These are phyloP conservation scores for Pyrenophora teres DNA, from an alignment of 2,329 filamentous ascomycete species.

Conservation along the genomic window DNA sequence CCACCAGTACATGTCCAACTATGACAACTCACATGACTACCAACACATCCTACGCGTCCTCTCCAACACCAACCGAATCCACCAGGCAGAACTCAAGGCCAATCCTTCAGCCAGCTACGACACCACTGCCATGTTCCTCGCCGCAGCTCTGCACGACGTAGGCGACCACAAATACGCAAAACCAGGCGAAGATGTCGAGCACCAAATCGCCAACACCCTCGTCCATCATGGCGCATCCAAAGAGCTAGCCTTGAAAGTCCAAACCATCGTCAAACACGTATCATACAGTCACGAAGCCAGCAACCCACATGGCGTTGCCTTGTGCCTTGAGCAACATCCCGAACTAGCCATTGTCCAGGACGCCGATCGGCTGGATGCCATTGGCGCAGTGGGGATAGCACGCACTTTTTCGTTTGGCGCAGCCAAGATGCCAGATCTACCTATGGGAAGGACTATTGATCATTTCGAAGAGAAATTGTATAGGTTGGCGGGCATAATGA, in stretches of 20 bases:
- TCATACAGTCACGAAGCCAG: slow-evolving; percentile 76
- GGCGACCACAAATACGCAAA: slow-evolving; percentile 80
- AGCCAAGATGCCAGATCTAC: slow-evolving; percentile 31
- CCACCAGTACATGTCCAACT: slow-evolving; percentile 45
- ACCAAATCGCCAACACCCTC: slow-evolving; percentile 62
- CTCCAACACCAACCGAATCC: slow-evolving; percentile 70
- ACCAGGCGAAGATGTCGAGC: slow-evolving; percentile 59
- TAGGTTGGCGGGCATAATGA: slow-evolving; percentile 44
- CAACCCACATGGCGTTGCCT: slow-evolving; percentile 64
- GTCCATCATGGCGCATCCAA: slow-evolving; percentile 60
- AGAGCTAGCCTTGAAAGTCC: slow-evolving; percentile 67
- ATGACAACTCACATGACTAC: slow-evolving; percentile 86
- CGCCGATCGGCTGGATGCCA: slow-evolving; percentile 87
- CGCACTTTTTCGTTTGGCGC: slow-evolving; percentile 78
- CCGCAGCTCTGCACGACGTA: slow-evolving; percentile 74
- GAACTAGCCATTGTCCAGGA: slow-evolving; percentile 88
- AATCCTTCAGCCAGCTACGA: slow-evolving; percentile 51
- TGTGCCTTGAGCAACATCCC: slow-evolving; percentile 67
- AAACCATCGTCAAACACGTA: slow-evolving; percentile 74
- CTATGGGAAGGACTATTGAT: slow-evolving; percentile 37
- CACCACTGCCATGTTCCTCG: slow-evolving; percentile 65
- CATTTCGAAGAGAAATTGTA: slow-evolving; percentile 46
- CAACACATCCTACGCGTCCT: slow-evolving; percentile 81
- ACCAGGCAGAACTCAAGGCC: slow-evolving; percentile 54
- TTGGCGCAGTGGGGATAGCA: slow-evolving; percentile 84